Base-by-base conservation (phyloP, 1,284 basidiomycete genomes). In the Trametes sp. region DNA sequence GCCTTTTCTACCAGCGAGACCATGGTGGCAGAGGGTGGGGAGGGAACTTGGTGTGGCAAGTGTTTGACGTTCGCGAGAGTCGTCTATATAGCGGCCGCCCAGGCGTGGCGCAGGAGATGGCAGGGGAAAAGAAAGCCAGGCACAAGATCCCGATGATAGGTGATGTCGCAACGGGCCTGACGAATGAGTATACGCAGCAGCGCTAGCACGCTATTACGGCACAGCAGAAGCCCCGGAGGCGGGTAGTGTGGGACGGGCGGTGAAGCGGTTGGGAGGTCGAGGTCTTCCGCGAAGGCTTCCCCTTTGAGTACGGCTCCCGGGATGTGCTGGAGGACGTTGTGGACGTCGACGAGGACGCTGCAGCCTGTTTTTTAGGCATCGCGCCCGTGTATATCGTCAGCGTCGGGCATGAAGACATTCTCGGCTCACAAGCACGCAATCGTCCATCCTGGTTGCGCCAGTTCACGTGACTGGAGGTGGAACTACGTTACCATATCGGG, bases 1-100 rank as follows among this genome's bases (percentile, higher is more conserved):
- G 77, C 78, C 51, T 77, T 76, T 57, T 76, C 74, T 60, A 56
- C 57, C 46, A 63, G 57, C 31, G 70, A 68, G 23, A 80, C 70
- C 83, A 84, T 85, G 61, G 71, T 65, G 61, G 61, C 57, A 56
- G 58, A 36, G 48, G 57, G 53, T 28, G 24, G 54, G 38, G 31
- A 51, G 55, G 36, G 58, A 57, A 38, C n/a, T n/a, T n/a, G n/a
- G n/a, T n/a, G 48, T 28, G 61, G 35, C 41, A 33, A 42, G 28
- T 57, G 46, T 51, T 57, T 54, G 49, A 52, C 44, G 59, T 54
- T 35, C 57, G 45, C 42, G 50, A 49, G 52, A 42, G 49, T 23
- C 33, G 42, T 33, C 56, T 61, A 59, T 61, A 59, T 61, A 56
- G 38, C 38, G 38, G 38, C 38, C 42, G 52, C 26, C 36, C 29